Conservation (phyloP, 352 stramenopile genomes). For the Globisporangium perplexum region DNA sequence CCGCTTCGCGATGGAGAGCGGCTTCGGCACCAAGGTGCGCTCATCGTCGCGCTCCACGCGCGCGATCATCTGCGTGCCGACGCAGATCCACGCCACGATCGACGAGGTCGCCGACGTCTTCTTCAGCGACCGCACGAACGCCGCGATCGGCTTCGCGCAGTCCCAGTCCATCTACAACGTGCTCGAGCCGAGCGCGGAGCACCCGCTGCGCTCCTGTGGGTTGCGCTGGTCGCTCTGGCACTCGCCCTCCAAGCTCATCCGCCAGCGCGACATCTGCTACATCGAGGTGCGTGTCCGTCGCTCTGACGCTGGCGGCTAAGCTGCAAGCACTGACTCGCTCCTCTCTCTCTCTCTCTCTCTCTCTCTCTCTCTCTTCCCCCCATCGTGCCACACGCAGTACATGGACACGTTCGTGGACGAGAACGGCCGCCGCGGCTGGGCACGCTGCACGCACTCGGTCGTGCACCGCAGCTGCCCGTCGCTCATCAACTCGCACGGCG, state of each 20-base stretch:
- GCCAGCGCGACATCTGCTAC: conserved; percentile 54
- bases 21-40: conserved; percentile 45
- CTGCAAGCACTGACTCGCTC: background rate
- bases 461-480: conserved; percentile 55
- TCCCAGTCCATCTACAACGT: conserved; percentile 56
- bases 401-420: conserved; percentile 62
- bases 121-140: conserved; percentile 49
- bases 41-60: conserved; percentile 44
- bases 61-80: conserved; percentile 38
- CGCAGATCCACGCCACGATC: conserved; percentile 43
- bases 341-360: too few relatives aligned
- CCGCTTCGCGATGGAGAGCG: conserved; percentile 26
- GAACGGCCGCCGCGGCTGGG: conserved; percentile 49
- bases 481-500: conserved; percentile 39
- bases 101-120: conserved; percentile 56
- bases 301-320: background rate
- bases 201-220: conserved; percentile 46
- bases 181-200: conserved; percentile 29
- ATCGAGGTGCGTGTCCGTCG: conserved; percentile 23
- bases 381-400: conserved; percentile 15
- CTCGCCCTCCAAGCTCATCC: conserved; percentile 49
- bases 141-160: conserved; percentile 54
- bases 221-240: conserved; percentile 66
- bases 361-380: background rate
- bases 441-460: conserved; percentile 53